Conservation (phyloP, 148 eudicot species). For the Arctostaphylos glauca region DNA sequence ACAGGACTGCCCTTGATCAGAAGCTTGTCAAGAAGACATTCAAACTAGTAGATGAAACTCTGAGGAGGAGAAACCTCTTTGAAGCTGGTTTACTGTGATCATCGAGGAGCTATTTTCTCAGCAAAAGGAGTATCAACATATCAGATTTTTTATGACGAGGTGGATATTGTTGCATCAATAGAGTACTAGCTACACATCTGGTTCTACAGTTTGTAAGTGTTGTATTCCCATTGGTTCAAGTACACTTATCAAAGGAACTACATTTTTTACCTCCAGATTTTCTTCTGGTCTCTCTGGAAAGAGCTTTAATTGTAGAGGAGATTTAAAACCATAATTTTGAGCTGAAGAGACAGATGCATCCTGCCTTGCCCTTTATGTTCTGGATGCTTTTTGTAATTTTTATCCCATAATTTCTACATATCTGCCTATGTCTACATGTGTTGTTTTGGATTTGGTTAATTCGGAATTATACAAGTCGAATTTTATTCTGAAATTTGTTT, state of each 20-base stretch:
- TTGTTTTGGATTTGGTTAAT: too few relatives aligned
- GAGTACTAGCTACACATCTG: not conserved
- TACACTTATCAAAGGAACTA: not conserved
- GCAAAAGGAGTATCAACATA: constrained; percentile 12
- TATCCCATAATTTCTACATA: too few relatives aligned
- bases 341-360: too few relatives aligned
- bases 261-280: not conserved
- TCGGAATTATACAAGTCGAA: too few relatives aligned
- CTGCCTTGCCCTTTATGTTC: too few relatives aligned
- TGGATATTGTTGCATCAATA: too few relatives aligned
- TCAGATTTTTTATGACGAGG: not conserved
- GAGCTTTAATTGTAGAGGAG: too few relatives aligned
- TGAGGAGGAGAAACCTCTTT: constrained; percentile 88
- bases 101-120: constrained; percentile 1
- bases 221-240: not conserved
- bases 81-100: constrained; percentile 91
- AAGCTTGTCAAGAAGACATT: constrained; percentile 95
- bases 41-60: constrained; percentile 89
- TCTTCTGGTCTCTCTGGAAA: too few relatives aligned
- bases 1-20: constrained; percentile 93
- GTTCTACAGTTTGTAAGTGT: not conserved
- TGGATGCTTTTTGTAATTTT: too few relatives aligned
- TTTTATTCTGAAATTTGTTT: too few relatives aligned
- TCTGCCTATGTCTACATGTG: too few relatives aligned
- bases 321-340: too few relatives aligned